Base-by-base conservation (phyloP, 2,329 filamentous ascomycete species). In the Colletotrichum tabaci region DNA sequence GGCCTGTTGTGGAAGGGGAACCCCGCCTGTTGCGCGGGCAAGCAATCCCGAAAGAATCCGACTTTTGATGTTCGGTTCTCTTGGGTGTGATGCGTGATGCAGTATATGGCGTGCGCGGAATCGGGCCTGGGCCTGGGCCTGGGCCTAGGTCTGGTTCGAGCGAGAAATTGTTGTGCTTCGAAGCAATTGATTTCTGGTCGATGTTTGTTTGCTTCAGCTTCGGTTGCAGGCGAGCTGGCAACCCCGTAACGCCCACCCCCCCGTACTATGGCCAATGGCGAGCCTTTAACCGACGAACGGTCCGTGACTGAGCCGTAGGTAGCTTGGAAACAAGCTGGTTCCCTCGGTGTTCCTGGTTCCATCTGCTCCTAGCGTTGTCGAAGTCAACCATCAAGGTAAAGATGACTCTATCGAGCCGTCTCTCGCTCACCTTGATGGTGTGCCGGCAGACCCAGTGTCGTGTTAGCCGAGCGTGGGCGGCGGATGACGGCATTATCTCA, bases 31-130 rank as follows among this genome's bases (percentile, higher is more conserved):
- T 46, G 30, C 57, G 55, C 64, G 69, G 53, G 64, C 47, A 35
- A 30, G 23, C 21, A 42, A 62, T 61, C 66, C 69, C 69, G 69
- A 71, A 55, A 68, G 69, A 60, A 63, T 71, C 65, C 69, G 69
- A 64, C 26, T 44, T 52, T 56, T 21, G 50, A 26, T 13, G 16
- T 58, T 42, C 9, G 44, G 52, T 35, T 44, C 23, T 30, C 23
- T 30, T n/a, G 49, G n/a, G n/a, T n/a, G 57, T 38, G 44, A 38
- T 61, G n/a, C 13, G 57, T 38, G 26, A 38, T 61, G 15, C 38
- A 42, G 26, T 52, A 58, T 57, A n/a, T 18, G 56, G 23, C 56
- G 21, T 61, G 60, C 64, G 64, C 63, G 68, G 52, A 57, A 63
- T 55, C 46, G 44, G 26, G 30, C 30, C 30, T 30, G 30, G 30